Base-by-base conservation (phyloP, 768 basidiomycete species). In the Suillus hirtellus region DNA sequence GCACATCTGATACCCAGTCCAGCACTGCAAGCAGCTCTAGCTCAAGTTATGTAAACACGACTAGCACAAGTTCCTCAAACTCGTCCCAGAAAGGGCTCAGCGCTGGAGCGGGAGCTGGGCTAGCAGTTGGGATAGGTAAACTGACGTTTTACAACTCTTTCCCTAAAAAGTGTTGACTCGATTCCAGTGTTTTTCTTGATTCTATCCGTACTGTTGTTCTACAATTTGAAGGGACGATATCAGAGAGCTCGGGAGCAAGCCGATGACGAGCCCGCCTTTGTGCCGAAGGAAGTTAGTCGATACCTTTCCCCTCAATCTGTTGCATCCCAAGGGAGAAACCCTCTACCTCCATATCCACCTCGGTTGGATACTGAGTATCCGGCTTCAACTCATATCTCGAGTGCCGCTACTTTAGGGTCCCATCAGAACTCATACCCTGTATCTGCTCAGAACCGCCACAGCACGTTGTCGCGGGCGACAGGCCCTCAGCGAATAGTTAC, bases 71-170 rank as follows among this genome's bases (percentile, higher is more conserved):
- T 37, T 46, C 64, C n/a, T 31, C 53, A 27, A 63, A 60, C 42
- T 59, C 54, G 17, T 54, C 38, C 42, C 19, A 34, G 53, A 64
- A 37, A 15, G 35, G 46, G 10, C 62, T 66, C 37, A 68, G 67
- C 43, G 1, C 59, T 35, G 68, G 68, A 40, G 67, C 66, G 11
- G 61, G 70, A 11, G 70, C 71, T 46, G 74, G 73, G 2, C 68
- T 75, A 12, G 67, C 69, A 7, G 58, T 75, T n/a, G 72, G 68
- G 2, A 62, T 67, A 27, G 31, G 74, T 74, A 58, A 62, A 73
- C 66, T 9, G 9, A 11, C 38, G 17, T 60, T 60, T 12, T 35
- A 31, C 10, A 17, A 34, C 0, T 8, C n/a, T 34, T 27, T 40
- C 9, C 3, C 21, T 59, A 14, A 6, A n/a, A 38, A 19, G 14